Conservation (phyloP, 1,284 basidiomycete species). For the Ceratobasidium sp. region DNA sequence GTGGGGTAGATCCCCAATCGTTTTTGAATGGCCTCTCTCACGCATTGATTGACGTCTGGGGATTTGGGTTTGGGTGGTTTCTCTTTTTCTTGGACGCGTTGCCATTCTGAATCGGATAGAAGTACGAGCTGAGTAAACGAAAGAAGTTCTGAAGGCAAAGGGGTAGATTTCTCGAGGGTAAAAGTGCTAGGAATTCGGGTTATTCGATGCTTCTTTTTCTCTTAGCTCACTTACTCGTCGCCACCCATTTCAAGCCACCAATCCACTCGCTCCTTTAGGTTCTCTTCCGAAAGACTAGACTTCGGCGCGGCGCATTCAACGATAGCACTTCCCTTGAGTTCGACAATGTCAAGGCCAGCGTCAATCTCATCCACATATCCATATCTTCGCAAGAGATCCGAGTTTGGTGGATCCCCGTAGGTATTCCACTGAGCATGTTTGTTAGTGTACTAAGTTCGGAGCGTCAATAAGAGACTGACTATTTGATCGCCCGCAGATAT, state of each 20-base stretch:
- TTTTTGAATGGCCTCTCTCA: conserved; percentile 58
- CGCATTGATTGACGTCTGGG: conserved; percentile 50
- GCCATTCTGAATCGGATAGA: conserved; percentile 67
- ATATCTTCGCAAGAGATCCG: conserved; percentile 92
- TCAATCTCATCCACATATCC: conserved; percentile 87
- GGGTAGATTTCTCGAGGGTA: conserved; percentile 61
- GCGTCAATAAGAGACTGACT: conserved; percentile 55
- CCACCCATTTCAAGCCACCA: conserved; percentile 91
- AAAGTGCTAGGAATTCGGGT: conserved; percentile 58
- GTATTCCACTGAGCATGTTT: conserved; percentile 80
- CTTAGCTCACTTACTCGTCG: conserved; percentile 74
- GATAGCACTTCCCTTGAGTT: conserved; percentile 81
- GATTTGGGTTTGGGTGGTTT: conserved; percentile 80
- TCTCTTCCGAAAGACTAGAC: conserved; percentile 42
- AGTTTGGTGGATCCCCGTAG: conserved; percentile 93
- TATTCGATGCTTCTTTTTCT: background rate
- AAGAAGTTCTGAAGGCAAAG: conserved; percentile 68
- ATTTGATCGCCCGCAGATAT: conserved; percentile 89
- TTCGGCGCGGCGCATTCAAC: conserved; percentile 57
- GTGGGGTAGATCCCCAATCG: conserved; percentile 66
- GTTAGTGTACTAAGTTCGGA: conserved; percentile 31
- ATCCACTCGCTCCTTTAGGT: conserved; percentile 71
- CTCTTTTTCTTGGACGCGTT: conserved; percentile 66
- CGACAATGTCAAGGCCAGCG: conserved; percentile 88
- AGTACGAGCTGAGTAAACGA: conserved; percentile 76